Evolutionary conservation across 1,284 basidiomycete species (phyloP).

Genomic region (Ceratobasidium sp.): DNA sequence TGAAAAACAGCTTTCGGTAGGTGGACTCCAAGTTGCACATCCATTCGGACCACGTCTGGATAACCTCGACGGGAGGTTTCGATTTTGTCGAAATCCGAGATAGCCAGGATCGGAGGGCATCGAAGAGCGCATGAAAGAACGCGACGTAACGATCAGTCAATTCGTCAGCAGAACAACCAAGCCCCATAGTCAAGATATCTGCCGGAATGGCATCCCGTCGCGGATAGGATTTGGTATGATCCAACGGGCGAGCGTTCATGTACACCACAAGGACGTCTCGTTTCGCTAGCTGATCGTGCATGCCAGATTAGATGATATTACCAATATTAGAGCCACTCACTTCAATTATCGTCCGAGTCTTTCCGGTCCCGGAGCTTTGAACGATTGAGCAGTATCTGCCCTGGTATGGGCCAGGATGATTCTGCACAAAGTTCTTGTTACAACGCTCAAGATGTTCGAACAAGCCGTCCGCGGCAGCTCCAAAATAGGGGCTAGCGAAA

Average conservation of each 20-base stretch:
- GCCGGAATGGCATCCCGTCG: background rate
- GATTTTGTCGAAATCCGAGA: background rate
- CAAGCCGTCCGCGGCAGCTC: background rate
- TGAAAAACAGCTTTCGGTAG: background rate
- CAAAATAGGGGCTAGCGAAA: no score
- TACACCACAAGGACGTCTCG: background rate
- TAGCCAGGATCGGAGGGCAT: background rate
- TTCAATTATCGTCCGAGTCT: slow-evolving; percentile 3
- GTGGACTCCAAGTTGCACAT: background rate
- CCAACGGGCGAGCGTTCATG: background rate
- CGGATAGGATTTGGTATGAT: background rate
- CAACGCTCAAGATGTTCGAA: background rate
- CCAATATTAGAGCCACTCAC: background rate
- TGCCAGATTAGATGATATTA: background rate
- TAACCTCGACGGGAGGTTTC: background rate
- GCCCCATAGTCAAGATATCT: background rate
- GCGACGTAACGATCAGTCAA: background rate
- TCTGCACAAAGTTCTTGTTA: background rate
- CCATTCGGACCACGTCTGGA: background rate
- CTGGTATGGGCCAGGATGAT: background rate
- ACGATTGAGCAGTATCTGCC: background rate
- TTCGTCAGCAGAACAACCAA: background rate
- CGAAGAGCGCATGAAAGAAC: background rate
- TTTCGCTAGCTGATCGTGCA: background rate
- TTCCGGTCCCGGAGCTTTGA: slow-evolving; percentile 18